Base-by-base conservation (phyloP, 192 early-diverging fungal species). In the Linnemannia hyalina region DNA sequence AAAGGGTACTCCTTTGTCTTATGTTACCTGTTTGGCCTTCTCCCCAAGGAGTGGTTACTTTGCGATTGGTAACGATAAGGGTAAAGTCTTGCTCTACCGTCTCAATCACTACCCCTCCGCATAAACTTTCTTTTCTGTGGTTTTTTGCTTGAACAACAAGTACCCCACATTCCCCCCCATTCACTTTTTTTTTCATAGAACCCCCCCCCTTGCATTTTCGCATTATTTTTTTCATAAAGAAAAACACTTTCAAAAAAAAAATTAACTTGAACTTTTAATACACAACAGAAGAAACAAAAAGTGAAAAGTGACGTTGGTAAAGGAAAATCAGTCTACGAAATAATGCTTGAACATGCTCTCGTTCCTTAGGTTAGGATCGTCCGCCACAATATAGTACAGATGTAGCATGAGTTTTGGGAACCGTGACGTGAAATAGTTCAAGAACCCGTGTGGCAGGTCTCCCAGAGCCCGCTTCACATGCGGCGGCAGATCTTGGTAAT, bases 21-120 rank as follows among this genome's bases (percentile, higher is more conserved):
- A 96, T 88, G 96, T 99, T 47, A 90, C 93, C 57, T 89, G 89
- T 55, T 84, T 97, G 52, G 93, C 91, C 55, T 99, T 98, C 81
- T 98, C 97, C n/a, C 96, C 97, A n/a, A 90, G 93, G 54, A 96
- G 97, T 55, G 97, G 96, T 8, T 98, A 96, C 75, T 78, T 99
- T 57, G 96, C 96, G 11, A 92, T 97, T 69, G 98, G 98, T 36
- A 99, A 98, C 82, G 95, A 95, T 74, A 95, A 93, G 78, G 98
- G 98, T 22, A 96, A 94, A 76, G 98, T 96, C 5, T 81, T 97
- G 68, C 90, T 99, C 46, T 99, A 97, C 83, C 90, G 94, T 42
- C 77, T 99, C 23, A 92, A 91, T 46, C 92, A 95, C 88, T 96
- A 92, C 74, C 75, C 90, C 26, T 80, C 73, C 9, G 89, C 90